Evolutionary conservation across 768 basidiomycete genomes (phyloP).

Genomic region (Amanita pseudoporphyria): DNA sequence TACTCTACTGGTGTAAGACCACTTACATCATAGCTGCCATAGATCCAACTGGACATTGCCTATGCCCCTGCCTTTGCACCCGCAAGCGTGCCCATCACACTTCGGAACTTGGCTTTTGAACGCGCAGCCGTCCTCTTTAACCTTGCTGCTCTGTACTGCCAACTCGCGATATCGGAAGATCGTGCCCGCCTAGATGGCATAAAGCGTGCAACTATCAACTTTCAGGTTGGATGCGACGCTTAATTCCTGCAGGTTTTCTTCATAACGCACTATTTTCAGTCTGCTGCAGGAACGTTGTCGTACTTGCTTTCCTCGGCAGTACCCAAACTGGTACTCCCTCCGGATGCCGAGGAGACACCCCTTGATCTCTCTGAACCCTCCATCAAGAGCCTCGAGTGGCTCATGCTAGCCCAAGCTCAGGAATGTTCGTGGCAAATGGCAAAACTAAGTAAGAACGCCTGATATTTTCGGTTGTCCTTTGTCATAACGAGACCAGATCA

Average conservation of each 20-base stretch:
- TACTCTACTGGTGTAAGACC: constrained; percentile 1
- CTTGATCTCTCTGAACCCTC: constrained; percentile 59
- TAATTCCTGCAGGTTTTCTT: background rate
- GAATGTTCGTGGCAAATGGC: constrained; percentile 97
- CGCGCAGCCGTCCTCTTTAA: constrained; percentile 76
- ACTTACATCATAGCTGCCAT: constrained; percentile 6
- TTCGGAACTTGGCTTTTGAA: constrained; percentile 77
- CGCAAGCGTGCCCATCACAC: constrained; percentile 43
- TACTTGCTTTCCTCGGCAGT: constrained; percentile 47
- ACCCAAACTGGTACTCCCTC: constrained; percentile 38
- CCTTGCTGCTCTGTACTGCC: constrained; percentile 77
- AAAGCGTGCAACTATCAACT: constrained; percentile 63
- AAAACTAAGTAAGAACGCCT: constrained; percentile 51
- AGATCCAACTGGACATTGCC: constrained; percentile 66
- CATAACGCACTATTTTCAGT: constrained; percentile 23
- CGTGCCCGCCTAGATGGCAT: constrained; percentile 71
- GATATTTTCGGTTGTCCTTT: background rate
- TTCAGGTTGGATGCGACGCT: constrained; percentile 44
- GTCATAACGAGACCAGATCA: constrained; percentile 30
- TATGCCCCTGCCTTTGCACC: constrained; percentile 68
- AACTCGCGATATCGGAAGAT: constrained; percentile 64
- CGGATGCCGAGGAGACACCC: constrained; percentile 44
- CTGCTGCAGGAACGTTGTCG: constrained; percentile 63
- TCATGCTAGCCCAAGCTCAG: constrained; percentile 92
- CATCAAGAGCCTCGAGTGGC: constrained; percentile 51